Percentiles rank a stretch among this genome's conserved stretches.
phyloP scores from a whole-genome alignment of 495 filamentous ascomycete species.

The Podospora conica region DNA sequence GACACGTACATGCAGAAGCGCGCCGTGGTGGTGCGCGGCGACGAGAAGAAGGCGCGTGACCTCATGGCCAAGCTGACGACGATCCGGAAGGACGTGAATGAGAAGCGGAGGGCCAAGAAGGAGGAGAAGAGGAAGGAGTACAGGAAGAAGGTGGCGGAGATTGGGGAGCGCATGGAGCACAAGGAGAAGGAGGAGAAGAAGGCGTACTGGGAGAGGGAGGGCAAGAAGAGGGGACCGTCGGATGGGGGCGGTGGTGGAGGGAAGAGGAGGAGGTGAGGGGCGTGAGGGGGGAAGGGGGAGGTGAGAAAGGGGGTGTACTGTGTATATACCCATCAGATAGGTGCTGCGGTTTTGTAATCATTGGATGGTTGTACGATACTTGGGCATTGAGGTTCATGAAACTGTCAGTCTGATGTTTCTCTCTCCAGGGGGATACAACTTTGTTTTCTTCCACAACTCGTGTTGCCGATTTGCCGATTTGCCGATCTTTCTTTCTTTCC shows the following conservation, averaged over 20 bases:
- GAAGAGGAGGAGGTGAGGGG: slow-evolving; percentile 52
- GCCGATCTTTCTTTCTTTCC: background rate
- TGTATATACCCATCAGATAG: background rate
- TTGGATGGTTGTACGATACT: background rate
- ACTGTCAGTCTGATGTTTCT: background rate
- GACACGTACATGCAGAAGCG: slow-evolving; percentile 92
- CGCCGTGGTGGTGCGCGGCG: slow-evolving; percentile 68
- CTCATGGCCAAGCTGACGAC: slow-evolving; percentile 92
- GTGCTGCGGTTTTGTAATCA: background rate
- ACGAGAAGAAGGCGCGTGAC: slow-evolving; percentile 83
- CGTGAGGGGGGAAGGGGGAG: background rate
- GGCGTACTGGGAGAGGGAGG: slow-evolving; percentile 89
- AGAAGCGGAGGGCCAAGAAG: slow-evolving; percentile 73
- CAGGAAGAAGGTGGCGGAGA: slow-evolving; percentile 70
- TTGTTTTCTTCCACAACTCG: too few species aligned
- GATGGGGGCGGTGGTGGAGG: slow-evolving; percentile 59
- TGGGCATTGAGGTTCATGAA: background rate
- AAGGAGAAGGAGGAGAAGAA: slow-evolving; percentile 86
- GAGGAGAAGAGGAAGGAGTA: slow-evolving; percentile 75
- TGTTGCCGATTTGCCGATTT: background rate
- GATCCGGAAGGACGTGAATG: slow-evolving; percentile 81
- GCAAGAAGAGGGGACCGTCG: slow-evolving; percentile 78
- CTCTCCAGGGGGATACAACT: too few species aligned
- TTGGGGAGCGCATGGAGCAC: slow-evolving; percentile 71
- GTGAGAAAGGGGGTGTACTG: background rate